Percentiles rank a stretch among this genome's conserved stretches.
These are phyloP conservation scores for Gnomoniopsis smithogilvyi DNA, from an alignment of 2,329 filamentous ascomycete species.

Conservation along the genomic window DNA sequence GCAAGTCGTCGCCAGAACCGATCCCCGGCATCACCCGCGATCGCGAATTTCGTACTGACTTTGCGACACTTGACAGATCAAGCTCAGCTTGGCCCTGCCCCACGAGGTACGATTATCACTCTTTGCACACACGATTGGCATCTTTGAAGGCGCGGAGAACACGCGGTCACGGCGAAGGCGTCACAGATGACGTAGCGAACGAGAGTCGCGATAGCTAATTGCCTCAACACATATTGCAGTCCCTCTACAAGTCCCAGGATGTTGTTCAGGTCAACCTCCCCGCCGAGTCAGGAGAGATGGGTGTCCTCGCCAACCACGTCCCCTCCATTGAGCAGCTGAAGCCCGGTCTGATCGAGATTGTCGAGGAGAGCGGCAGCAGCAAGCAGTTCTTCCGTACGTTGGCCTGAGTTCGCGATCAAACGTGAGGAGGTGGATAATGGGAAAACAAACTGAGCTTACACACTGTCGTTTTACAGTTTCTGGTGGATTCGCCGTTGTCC, in stretches of 20 bases:
- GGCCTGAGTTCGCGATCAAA: not conserved
- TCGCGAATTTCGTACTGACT: constrained; percentile 10
- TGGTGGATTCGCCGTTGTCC: constrained; percentile 93
- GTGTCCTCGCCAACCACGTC: constrained; percentile 98
- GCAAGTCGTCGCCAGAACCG: constrained; percentile 36
- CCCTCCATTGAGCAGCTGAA: constrained; percentile 98
- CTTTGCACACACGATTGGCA: not conserved
- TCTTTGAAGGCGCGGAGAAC: too few relatives aligned
- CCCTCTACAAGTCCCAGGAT: constrained; percentile 66
- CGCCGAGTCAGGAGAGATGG: constrained; percentile 98
- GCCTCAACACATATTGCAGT: constrained; percentile 49
- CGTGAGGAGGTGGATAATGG: not conserved
- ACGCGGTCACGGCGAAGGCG: not conserved
- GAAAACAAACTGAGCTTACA: constrained; percentile 9
- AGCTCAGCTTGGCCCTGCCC: constrained; percentile 95
- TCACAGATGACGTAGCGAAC: not conserved
- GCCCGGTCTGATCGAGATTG: constrained; percentile 90
- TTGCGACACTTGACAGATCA: constrained; percentile 58
- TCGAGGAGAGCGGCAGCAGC: constrained; percentile 83
- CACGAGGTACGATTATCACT: constrained; percentile 78
- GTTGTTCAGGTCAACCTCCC: constrained; percentile 97
- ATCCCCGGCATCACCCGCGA: constrained; percentile 13
- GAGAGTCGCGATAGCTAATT: constrained; percentile 39
- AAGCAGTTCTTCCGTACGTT: constrained; percentile 98
- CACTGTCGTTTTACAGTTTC: constrained; percentile 60